Conservation (phyloP, 768 basidiomycete species). For the Calocera cornea region DNA sequence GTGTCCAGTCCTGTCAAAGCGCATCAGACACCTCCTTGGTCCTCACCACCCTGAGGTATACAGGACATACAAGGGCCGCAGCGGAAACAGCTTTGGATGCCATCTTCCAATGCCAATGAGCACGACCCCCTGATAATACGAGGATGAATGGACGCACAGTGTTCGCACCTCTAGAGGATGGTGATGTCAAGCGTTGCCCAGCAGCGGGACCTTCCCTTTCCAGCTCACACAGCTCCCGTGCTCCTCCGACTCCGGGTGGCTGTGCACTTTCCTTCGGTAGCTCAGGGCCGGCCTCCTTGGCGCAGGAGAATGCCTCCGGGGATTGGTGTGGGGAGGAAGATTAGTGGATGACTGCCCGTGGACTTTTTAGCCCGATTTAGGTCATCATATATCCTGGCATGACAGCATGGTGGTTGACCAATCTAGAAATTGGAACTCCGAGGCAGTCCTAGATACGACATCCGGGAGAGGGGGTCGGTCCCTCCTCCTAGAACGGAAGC, state of each 20-base stretch:
- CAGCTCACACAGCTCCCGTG: not conserved
- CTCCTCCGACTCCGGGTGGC: not conserved
- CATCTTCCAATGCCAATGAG: constrained; percentile 1
- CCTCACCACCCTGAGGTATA: not conserved
- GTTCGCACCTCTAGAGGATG: not conserved
- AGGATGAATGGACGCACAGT: not conserved
- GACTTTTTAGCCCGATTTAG: too few species aligned
- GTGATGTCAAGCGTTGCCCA: not conserved
- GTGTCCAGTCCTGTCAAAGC: constrained; percentile 18
- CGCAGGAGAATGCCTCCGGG: not conserved
- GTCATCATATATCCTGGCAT: too few species aligned
- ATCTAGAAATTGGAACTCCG: too few species aligned
- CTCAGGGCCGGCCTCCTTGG: not conserved
- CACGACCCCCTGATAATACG: not conserved
- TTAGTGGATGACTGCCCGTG: too few species aligned
- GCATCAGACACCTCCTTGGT: too few species aligned
- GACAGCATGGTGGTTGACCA: too few species aligned
- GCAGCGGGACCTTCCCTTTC: not conserved
- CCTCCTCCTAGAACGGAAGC: too few species aligned
- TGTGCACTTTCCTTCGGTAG: not conserved
- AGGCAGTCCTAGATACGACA: too few species aligned
- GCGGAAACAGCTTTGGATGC: constrained; percentile 6
- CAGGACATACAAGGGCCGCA: not conserved
- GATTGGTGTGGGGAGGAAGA: not conserved
- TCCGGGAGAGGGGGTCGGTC: too few species aligned